Percentiles rank a stretch among this genome's conserved stretches.
Conservation (phyloP, 1,139 yeast species). For the Taphrina populina region DNA sequence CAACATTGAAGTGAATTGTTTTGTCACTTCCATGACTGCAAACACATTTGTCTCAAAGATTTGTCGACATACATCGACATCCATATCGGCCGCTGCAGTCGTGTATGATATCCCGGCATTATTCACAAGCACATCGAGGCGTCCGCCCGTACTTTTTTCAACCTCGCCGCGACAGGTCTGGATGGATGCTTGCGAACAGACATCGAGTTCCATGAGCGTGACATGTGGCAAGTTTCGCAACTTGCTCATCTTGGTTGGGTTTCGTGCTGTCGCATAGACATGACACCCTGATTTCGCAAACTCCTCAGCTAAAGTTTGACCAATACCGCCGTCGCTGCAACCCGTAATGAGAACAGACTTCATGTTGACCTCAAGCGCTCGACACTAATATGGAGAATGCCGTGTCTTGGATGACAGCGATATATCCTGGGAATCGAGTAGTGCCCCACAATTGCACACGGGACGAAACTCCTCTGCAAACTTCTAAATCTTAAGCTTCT, state of each 20-base stretch:
- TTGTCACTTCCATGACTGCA: conserved; percentile 63
- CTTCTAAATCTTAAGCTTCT: no score
- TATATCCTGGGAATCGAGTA: no score
- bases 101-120: conserved; percentile 73
- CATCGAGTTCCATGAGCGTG: conserved; percentile 52
- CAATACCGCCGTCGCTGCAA: conserved; percentile 74
- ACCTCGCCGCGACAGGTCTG: conserved; percentile 49
- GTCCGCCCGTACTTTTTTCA: conserved; percentile 23
- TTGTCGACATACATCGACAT: conserved; percentile 56
- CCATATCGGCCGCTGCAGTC: conserved; percentile 66
- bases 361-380: no score
- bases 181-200: conserved; percentile 56
- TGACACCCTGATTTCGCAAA: conserved; percentile 51
- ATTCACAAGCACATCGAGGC: conserved; percentile 60
- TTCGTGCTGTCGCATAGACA: conserved; percentile 73
- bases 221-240: conserved; percentile 48
- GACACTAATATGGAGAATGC: no score
- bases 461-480: no score
- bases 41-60: conserved; percentile 68
- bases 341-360: conserved; percentile 66
- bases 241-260: conserved; percentile 61
- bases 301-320: conserved; percentile 64
- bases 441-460: no score
- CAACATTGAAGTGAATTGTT: conserved; percentile 59
- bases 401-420: no score